These are phyloP conservation scores for Austroboletus eburneus DNA, from an alignment of 768 basidiomycete genomes.

Conservation along the genomic window DNA sequence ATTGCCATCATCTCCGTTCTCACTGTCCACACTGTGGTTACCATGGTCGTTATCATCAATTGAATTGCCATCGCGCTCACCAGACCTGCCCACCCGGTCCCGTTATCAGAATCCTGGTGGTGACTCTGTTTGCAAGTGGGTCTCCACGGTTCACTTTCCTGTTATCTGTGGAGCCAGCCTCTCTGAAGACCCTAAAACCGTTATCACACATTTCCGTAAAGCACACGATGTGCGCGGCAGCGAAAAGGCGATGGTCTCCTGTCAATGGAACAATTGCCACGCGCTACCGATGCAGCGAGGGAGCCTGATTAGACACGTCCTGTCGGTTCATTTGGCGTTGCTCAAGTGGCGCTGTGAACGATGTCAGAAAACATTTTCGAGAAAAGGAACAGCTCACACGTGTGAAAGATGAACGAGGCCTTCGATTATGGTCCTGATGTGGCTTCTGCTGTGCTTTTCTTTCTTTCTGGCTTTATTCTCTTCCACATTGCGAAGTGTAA, in stretches of 20 bases:
- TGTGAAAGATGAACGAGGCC: background rate
- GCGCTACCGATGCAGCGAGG: constrained; percentile 16
- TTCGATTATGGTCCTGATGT: no score
- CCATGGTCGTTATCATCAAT: no score
- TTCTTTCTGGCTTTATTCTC: no score
- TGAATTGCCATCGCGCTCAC: background rate
- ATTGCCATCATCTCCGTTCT: no score
- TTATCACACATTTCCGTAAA: constrained; percentile 10
- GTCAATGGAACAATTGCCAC: constrained; percentile 11
- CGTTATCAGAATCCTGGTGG: background rate
- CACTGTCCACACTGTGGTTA: no score
- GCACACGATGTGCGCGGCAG: constrained; percentile 13
- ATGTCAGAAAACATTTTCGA: constrained; percentile 14
- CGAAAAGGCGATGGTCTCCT: constrained; percentile 11
- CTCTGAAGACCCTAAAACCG: constrained; percentile 1
- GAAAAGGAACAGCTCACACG: constrained; percentile 15
- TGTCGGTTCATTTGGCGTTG: constrained; percentile 13
- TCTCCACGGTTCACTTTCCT: background rate
- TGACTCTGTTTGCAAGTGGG: constrained; percentile 11
- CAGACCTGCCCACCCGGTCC: background rate
- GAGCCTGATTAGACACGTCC: constrained; percentile 17
- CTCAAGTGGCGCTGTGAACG: constrained; percentile 13
- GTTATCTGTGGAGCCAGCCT: constrained; percentile 6
- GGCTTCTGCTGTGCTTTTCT: no score
- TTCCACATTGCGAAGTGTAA: no score